Conservation (phyloP, 352 stramenopile species). For the Pythium aristosporum region DNA sequence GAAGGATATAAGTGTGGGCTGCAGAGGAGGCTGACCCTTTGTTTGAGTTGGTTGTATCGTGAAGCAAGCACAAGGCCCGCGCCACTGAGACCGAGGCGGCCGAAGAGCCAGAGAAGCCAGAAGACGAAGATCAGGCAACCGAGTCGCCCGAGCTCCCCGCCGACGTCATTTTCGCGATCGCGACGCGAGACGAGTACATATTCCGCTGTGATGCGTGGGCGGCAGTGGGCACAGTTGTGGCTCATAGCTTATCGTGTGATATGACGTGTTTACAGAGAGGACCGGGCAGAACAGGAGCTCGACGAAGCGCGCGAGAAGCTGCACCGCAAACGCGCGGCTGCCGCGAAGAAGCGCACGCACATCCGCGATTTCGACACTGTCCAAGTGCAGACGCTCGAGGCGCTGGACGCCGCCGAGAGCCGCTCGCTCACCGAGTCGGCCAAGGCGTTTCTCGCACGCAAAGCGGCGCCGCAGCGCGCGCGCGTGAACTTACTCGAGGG, state of each 20-base stretch:
- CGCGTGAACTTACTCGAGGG: slow-evolving; percentile 73
- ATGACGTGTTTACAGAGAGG: slow-evolving; percentile 38
- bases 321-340: slow-evolving; percentile 21
- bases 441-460: slow-evolving; percentile 51
- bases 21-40: neutral
- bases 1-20: neutral
- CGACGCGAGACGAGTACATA: slow-evolving; percentile 58
- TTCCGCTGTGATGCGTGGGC: too few species aligned
- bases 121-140: slow-evolving; percentile 22
- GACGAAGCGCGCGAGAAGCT: slow-evolving; percentile 30
- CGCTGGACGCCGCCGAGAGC: slow-evolving; percentile 39
- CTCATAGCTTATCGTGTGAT: neutral
- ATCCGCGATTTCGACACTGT: slow-evolving; percentile 75
- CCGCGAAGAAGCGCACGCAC: slow-evolving; percentile 50
- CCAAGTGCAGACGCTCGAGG: slow-evolving; percentile 66
- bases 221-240: too few species aligned
- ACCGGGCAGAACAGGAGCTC: slow-evolving; percentile 42
- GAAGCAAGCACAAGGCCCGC: slow-evolving; percentile 48
- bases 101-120: slow-evolving; percentile 13
- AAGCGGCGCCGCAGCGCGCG: slow-evolving; percentile 44
- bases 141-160: slow-evolving; percentile 50
- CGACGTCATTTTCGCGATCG: slow-evolving; percentile 66
- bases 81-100: slow-evolving; percentile 14
- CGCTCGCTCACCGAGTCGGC: slow-evolving; percentile 48
- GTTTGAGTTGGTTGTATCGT: neutral